Evolutionary conservation across 192 early-diverging fungal genomes (phyloP).

Genomic region (Lunasporangiospora selenospora): DNA sequence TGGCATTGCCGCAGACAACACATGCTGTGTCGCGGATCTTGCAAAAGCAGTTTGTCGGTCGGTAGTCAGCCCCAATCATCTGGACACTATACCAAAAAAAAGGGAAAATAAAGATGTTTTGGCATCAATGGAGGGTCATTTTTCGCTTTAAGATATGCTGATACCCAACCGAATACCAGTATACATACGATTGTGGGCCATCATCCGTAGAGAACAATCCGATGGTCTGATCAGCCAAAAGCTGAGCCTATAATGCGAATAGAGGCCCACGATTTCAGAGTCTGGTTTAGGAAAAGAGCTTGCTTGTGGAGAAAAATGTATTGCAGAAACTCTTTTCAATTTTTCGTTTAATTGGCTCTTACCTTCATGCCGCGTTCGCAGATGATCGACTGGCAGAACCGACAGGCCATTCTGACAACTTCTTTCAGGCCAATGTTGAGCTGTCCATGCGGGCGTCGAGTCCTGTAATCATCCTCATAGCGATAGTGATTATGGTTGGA

Average conservation of each 20-base stretch:
- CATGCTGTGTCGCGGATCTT: constrained; percentile 76
- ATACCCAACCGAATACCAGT: too few species aligned
- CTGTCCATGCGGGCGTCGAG: neutral
- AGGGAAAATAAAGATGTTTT: too few species aligned
- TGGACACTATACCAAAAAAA: constrained; percentile 53
- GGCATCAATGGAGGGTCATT: too few species aligned
- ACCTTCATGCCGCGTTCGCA: constrained; percentile 79
- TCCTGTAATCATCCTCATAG: neutral
- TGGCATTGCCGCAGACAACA: constrained; percentile 71
- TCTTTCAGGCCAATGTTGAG: constrained; percentile 54
- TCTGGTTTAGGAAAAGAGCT: neutral
- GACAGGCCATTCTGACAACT: constrained; percentile 65
- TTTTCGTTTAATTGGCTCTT: too few species aligned
- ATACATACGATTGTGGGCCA: constrained; percentile 65
- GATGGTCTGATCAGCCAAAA: constrained; percentile 71
- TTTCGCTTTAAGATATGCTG: too few species aligned
- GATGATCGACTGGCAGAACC: constrained; percentile 67
- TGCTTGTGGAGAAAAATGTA: too few species aligned
- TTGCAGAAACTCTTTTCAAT: too few species aligned
- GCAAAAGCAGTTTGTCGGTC: constrained; percentile 71
- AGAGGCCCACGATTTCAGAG: too few species aligned
- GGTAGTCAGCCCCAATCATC: constrained; percentile 70
- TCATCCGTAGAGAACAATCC: constrained; percentile 74
- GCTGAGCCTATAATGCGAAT: constrained; percentile 60
- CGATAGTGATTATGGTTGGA: neutral